Evolutionary conservation across 169 alveolate species (phyloP).

Genomic region (Plasmodium gaboni): DNA sequence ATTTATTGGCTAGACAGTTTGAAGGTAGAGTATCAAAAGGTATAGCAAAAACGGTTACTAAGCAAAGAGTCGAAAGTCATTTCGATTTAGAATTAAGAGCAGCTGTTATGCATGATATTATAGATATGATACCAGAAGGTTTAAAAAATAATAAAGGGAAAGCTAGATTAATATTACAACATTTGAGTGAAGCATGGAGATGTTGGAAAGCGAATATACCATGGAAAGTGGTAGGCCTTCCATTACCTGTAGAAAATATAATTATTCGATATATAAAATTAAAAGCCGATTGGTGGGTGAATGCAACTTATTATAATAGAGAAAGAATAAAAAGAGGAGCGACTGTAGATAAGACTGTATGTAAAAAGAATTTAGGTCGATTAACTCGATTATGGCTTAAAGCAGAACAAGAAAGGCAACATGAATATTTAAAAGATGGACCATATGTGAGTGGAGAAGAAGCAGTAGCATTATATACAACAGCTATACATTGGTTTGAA

Average conservation of each 20-base stretch:
- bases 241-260: slow-evolving; percentile 99
- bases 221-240: slow-evolving; percentile 99
- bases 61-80: slow-evolving; percentile 99
- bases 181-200: slow-evolving; percentile 99
- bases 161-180: slow-evolving; percentile 98
- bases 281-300: slow-evolving; percentile 99
- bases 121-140: slow-evolving; percentile 99
- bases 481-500: slow-evolving; percentile 99
- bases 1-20: slow-evolving; percentile 97
- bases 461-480: slow-evolving; percentile 99
- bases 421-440: slow-evolving; percentile 98
- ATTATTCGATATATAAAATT: slow-evolving; percentile 97
- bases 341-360: slow-evolving; percentile 99
- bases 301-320: slow-evolving; percentile 99
- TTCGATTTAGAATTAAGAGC: slow-evolving; percentile 99
- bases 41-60: slow-evolving; percentile 98
- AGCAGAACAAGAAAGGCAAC: slow-evolving; percentile 99
- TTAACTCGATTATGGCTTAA: slow-evolving; percentile 99
- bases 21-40: slow-evolving; percentile 99
- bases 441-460: slow-evolving; percentile 99
- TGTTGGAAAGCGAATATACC: slow-evolving; percentile 99
- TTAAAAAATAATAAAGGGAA: slow-evolving; percentile 95
- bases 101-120: slow-evolving; percentile 99
- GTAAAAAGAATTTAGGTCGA: slow-evolving; percentile 99
- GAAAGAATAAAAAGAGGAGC: slow-evolving; percentile 99